phyloP scores from a whole-genome alignment of 352 stramenopile species.

The Phytophthora kernoviae region DNA sequence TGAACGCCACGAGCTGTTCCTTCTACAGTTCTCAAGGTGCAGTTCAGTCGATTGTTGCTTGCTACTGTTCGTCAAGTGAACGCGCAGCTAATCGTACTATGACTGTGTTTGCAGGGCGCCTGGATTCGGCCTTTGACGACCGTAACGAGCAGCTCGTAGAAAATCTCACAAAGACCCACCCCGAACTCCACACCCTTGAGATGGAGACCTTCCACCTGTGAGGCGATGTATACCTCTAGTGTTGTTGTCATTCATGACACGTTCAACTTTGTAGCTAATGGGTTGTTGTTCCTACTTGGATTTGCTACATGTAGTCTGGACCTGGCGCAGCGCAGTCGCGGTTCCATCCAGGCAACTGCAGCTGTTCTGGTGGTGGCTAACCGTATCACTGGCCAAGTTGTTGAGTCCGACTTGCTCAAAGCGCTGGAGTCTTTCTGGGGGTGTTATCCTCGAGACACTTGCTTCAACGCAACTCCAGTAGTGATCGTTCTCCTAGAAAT shows the following conservation, averaged over 20 bases:
- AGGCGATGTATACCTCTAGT: slow-evolving; percentile 1
- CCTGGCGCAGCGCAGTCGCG: slow-evolving; percentile 47
- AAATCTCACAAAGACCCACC: slow-evolving; percentile 31
- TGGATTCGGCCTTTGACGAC: slow-evolving; percentile 62
- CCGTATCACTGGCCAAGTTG: slow-evolving; percentile 43
- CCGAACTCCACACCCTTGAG: slow-evolving; percentile 53
- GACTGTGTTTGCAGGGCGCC: slow-evolving; percentile 27
- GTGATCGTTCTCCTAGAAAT: no score
- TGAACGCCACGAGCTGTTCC: slow-evolving; percentile 65
- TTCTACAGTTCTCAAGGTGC: slow-evolving; percentile 80
- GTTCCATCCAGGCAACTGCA: slow-evolving; percentile 41
- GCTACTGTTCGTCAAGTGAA: not conserved
- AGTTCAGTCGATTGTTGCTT: not conserved
- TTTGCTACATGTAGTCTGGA: slow-evolving; percentile 45
- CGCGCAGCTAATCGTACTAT: not conserved
- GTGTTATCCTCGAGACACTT: slow-evolving; percentile 39
- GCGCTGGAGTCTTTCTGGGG: slow-evolving; percentile 45
- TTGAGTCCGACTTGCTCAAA: slow-evolving; percentile 34
- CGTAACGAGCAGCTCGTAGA: slow-evolving; percentile 57
- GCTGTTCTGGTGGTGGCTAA: slow-evolving; percentile 53
- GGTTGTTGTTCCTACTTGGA: not conserved
- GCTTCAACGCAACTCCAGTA: slow-evolving; percentile 21
- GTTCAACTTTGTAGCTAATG: not conserved
- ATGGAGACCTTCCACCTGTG: slow-evolving; percentile 82
- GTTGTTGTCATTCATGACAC: not conserved